phyloP scores from a whole-genome alignment of 495 filamentous ascomycete genomes.

The Penicillium samsonianum region DNA sequence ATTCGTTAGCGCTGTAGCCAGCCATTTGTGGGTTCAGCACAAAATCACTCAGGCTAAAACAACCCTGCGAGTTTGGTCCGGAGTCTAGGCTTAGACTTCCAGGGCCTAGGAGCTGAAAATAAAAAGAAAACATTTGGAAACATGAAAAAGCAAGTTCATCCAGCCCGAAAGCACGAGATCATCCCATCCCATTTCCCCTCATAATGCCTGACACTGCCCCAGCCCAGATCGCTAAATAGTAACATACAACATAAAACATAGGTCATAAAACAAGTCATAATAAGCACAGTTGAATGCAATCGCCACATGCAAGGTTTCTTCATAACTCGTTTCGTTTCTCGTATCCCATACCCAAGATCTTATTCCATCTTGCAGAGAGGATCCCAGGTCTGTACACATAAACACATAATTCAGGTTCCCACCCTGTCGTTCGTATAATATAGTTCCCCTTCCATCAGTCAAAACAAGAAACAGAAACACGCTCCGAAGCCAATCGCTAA shows the following conservation, averaged over 20 bases:
- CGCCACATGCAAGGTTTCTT: conserved; percentile 9
- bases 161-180: background rate
- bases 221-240: conserved; percentile 3
- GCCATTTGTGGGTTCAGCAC: conserved; percentile 21
- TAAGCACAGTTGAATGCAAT: conserved; percentile 11
- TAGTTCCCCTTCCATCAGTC: background rate
- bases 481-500: conserved; percentile 16
- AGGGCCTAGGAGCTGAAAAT: background rate
- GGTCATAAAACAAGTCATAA: conserved; percentile 2
- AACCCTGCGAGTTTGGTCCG: conserved; percentile 12
- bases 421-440: conserved; percentile 11
- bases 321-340: conserved; percentile 18
- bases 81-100: background rate
- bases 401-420: conserved; percentile 7
- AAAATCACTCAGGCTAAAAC: conserved; percentile 5
- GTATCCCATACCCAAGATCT: background rate
- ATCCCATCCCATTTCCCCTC: background rate
- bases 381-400: conserved; percentile 9
- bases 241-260: background rate
- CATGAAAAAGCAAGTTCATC: conserved; percentile 5
- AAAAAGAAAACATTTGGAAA: background rate
- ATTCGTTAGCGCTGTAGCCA: conserved; percentile 27
- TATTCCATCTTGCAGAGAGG: background rate
- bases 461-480: conserved; percentile 12
- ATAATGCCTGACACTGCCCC: background rate